Conservation (phyloP, 148 eudicot species). For the Silene uniflora region DNA sequence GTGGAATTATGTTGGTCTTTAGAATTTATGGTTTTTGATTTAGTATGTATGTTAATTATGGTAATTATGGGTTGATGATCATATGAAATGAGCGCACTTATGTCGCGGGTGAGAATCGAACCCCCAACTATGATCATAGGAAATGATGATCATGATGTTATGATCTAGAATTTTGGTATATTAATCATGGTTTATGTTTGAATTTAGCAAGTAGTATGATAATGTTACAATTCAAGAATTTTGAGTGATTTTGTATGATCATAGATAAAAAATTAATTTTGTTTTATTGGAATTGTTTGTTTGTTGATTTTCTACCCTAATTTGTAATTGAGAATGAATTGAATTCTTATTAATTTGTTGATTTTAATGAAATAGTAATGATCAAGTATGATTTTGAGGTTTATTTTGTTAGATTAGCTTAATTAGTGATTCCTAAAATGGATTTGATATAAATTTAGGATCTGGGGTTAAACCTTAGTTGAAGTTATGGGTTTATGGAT, state of each 20-base stretch:
- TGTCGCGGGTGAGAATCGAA: too few relatives aligned
- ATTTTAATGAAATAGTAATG: constrained; percentile 7
- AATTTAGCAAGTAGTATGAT: too few relatives aligned
- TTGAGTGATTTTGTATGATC: constrained; percentile 9
- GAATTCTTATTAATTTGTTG: neutral
- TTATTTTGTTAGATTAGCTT: constrained; percentile 10
- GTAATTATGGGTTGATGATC: neutral
- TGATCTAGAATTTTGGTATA: constrained; percentile 20
- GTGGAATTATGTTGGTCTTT: constrained; percentile 10
- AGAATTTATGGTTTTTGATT: constrained; percentile 11
- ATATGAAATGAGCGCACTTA: neutral
- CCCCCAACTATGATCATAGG: neutral
- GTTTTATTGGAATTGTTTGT: neutral
- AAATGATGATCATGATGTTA: constrained; percentile 16
- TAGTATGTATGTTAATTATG: neutral
- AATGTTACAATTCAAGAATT: neutral
- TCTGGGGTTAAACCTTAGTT: constrained; percentile 1
- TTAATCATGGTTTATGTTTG: too few relatives aligned
- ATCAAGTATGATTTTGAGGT: constrained; percentile 2
- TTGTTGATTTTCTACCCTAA: constrained; percentile 5
- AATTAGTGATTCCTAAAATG: neutral
- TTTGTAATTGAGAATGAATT: neutral
- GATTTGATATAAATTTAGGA: constrained; percentile 13
- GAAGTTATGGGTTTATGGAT: neutral
- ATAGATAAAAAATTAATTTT: neutral